Evolutionary conservation across 2,329 filamentous ascomycete species (phyloP).

Genomic region (Sporothrix mexicana): DNA sequence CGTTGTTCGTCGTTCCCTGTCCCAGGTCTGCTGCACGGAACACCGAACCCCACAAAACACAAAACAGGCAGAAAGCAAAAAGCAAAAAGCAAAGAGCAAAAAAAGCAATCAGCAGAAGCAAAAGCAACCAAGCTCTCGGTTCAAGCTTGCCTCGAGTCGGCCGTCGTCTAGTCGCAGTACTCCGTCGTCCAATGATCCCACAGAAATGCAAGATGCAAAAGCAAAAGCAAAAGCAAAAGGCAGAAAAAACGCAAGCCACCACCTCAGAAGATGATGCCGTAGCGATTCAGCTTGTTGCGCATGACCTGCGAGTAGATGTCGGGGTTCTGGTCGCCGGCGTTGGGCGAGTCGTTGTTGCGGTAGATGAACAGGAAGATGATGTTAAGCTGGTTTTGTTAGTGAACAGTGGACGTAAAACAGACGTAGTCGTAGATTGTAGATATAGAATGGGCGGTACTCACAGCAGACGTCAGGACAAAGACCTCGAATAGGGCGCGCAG

Average conservation of each 20-base stretch:
- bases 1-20: no score
- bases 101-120: no score
- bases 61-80: no score
- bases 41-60: no score
- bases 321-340: conserved; percentile 31
- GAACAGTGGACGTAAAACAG: background rate
- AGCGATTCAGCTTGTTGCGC: conserved; percentile 34
- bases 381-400: conserved; percentile 28
- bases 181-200: background rate
- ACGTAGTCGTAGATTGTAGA: background rate
- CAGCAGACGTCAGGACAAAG: conserved; percentile 25
- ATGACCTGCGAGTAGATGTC: conserved; percentile 34
- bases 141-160: background rate
- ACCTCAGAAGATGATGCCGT: conserved; percentile 29
- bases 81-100: no score
- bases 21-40: no score
- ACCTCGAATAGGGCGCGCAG: conserved; percentile 16
- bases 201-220: background rate
- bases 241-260: background rate
- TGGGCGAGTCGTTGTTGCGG: conserved; percentile 17
- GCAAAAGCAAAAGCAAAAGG: background rate
- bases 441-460: no score
- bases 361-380: conserved; percentile 32
- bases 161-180: background rate
- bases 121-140: no score